Conservation (phyloP, 345 rosid species). For the Salix koriyanagi region DNA sequence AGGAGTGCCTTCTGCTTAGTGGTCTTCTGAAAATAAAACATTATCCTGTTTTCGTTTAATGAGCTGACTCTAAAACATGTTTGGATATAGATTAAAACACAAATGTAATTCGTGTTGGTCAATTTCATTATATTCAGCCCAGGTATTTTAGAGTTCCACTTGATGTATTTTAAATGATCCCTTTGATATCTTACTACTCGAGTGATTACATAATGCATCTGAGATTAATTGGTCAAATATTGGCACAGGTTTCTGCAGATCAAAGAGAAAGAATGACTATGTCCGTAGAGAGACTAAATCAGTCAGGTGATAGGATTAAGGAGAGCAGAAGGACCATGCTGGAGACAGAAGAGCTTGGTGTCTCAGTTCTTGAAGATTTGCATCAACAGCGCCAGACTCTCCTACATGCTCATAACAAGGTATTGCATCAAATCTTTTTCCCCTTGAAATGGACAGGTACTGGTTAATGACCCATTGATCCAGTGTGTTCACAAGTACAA, state of each 20-base stretch:
- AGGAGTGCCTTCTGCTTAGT: background rate
- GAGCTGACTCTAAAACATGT: background rate
- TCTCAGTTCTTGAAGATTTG: slow-evolving; percentile 90
- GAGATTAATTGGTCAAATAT: slow-evolving; percentile 6
- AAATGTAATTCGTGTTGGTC: background rate
- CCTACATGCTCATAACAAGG: slow-evolving; percentile 68
- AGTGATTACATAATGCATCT: background rate
- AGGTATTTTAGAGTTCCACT: background rate
- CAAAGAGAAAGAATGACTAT: slow-evolving; percentile 75
- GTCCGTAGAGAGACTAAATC: slow-evolving; percentile 68
- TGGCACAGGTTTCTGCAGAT: slow-evolving; percentile 53
- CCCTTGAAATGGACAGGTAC: background rate
- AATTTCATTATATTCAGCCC: background rate
- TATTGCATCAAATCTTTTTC: slow-evolving; percentile 14
- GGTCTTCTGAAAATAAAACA: background rate
- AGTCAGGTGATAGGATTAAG: slow-evolving; percentile 65
- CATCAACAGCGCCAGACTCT: slow-evolving; percentile 88
- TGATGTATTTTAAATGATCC: background rate
- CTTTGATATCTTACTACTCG: background rate
- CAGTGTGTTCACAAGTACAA: background rate
- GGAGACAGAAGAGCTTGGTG: slow-evolving; percentile 97
- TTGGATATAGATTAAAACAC: background rate
- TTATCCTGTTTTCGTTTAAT: background rate
- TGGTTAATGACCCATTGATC: background rate
- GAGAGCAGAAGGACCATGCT: slow-evolving; percentile 85